Evolutionary conservation across 2,329 filamentous ascomycete genomes (phyloP), one percentile per base, ranked within the genome.

Genomic region (Penicillium sp.): DNA sequence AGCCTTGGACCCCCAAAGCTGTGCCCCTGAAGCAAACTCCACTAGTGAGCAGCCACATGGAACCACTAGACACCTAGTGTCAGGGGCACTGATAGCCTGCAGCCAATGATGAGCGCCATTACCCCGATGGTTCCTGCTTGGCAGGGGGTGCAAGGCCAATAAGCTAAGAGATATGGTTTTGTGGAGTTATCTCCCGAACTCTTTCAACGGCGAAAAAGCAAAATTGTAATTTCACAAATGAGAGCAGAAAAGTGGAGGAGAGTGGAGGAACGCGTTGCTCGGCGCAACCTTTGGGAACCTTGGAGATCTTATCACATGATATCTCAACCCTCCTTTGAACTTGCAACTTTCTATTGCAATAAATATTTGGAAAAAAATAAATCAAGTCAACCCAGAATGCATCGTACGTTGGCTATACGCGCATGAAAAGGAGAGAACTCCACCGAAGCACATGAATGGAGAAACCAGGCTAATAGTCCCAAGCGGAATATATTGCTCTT

Each of bases 51-150:
- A 50, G 50, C 60, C 52, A 56, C 35, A 49, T 59, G 53, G 48
- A 29, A 27, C 57, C 47, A 27, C 57, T 56, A 59, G 47, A 31
- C 9, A 15, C 15, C 37, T 67, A 65, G 62, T 57, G 60, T 58
- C 63, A 66, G 65, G 65, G 63, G 62, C 48, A 60, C 21, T 25
- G 19, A 27, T 5, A 12, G 12, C 10, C 21, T 53, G 13, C 23
- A n/a, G 15, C 64, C 61, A 66, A 64, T 66, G 10, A 54, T 47
- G 19, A 15, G 10, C n/a, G 2, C 17, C 2, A 19, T 19, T 55
- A 56, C 59, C 61, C 61, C 64, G 58, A 58, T 48, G 58, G 64
- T 67, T 65, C 64, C 37, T 67, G 56, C 61, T 65, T 64, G 59
- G 63, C 63, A 56, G 37, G 60, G 56, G 52, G 57, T 54, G 42